Evolutionary conservation across 169 alveolate species (phyloP).

Genomic region (Plasmodium gallinaceum): DNA sequence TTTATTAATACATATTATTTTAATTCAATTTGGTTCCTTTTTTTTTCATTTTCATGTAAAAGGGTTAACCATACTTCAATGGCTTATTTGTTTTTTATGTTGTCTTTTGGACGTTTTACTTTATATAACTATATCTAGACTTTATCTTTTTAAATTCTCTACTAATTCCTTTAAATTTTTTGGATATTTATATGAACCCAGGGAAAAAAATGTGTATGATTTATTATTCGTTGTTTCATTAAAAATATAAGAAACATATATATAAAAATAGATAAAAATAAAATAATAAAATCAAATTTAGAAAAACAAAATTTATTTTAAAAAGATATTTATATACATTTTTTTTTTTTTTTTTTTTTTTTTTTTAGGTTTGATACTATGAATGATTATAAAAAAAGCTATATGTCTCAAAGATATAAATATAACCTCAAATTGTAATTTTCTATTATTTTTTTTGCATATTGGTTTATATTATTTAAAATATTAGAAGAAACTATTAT

Average conservation of each 20-base stretch:
- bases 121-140: slow-evolving; percentile 19
- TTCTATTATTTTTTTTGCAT: not conserved
- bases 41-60: slow-evolving; percentile 50
- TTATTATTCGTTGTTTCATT: no score
- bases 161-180: slow-evolving; percentile 31
- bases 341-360: not conserved
- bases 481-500: no score
- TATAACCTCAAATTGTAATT: slow-evolving; percentile 46
- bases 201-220: slow-evolving; percentile 46
- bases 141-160: slow-evolving; percentile 11
- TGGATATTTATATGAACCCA: slow-evolving; percentile 29
- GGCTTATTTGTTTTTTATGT: slow-evolving; percentile 41
- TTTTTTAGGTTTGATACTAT: slow-evolving; percentile 58
- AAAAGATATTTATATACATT: not conserved
- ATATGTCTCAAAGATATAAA: slow-evolving; percentile 47
- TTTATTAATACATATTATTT: slow-evolving; percentile 31
- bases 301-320: not conserved
- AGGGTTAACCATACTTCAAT: slow-evolving; percentile 50
- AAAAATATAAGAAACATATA: not conserved
- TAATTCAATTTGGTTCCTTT: slow-evolving; percentile 47
- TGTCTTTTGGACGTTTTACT: slow-evolving; percentile 32
- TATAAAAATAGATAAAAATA: not conserved
- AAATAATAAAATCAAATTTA: not conserved
- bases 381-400: slow-evolving; percentile 65
- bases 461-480: not conserved